Base-by-base conservation (phyloP, 441 rosid genomes). In the Isatis lusitanica region DNA sequence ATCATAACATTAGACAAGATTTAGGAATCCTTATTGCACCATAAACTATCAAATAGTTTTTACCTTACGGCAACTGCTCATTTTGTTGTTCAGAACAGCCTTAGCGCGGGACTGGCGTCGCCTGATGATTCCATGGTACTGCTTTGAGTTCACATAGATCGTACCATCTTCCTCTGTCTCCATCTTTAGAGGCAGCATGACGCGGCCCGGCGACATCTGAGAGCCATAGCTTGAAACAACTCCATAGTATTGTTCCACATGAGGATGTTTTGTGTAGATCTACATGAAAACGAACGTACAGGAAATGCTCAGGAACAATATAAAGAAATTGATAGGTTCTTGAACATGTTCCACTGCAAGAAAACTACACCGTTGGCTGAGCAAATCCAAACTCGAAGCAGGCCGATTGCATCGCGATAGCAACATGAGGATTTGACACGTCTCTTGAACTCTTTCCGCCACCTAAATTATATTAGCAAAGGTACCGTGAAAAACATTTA, bases 101-200 rank as follows among this genome's bases (percentile, higher is more conserved):
- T 77, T 87, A 30, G 95, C 93, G 72, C 97, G 98, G 10, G 84
- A 85, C 77, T 85, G 84, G 59, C 97, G 75, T 48, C 95, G 87
- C 84, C 90, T 84, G 36, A 90, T 79, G 82, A 93, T 93, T 56
- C 90, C 97, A 64, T 89, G 87, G 75, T 88, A 92, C 80, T 92
- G 94, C 82, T 90, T 92, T 48, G 97, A 90, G 77, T 92, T 92
- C 44, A 92, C 94, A 74, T 78, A 92, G 71, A 90, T 82, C 0
- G 97, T 96, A 56, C 82, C 91, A 55, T 89, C 90, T 62, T 69
- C 57, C 58, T 89, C 94, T 8, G 83, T 63, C 36, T 83, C 71
- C 83, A 89, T 59, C 70, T 81, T 85, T 77, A 92, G 73, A 15
- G 97, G 97, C 50, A 93, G 78, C 93, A 88, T 90, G 24, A 89